A percentile compares a stretch with the other conserved stretches of the same genome.
phyloP scores from a whole-genome alignment of 495 filamentous ascomycete genomes.

The Penicillium macrosclerotiorum region DNA sequence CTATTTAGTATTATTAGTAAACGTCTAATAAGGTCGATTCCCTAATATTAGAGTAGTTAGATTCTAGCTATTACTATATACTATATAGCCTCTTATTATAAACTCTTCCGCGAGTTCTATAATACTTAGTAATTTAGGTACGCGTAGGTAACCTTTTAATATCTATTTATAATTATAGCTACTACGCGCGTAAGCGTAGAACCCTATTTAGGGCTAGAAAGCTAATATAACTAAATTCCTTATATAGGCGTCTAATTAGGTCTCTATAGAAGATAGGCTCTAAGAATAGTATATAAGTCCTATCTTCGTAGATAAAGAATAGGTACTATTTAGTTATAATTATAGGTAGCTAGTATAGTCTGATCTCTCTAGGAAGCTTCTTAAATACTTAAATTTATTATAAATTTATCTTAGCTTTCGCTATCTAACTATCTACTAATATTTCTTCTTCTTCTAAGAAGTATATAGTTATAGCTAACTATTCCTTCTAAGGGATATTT shows the following conservation, averaged over 20 bases:
- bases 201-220: neutral
- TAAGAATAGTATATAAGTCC: neutral
- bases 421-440: neutral
- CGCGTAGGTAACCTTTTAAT: neutral
- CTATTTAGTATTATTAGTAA: neutral
- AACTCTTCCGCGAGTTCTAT: neutral
- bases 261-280: neutral
- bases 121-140: conserved; percentile 3
- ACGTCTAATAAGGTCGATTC: neutral
- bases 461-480: neutral
- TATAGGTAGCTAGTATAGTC: neutral
- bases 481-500: neutral
- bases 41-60: neutral
- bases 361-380: neutral
- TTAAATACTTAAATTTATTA: too few relatives aligned
- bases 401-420: neutral
- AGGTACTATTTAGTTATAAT: neutral
- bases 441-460: neutral
- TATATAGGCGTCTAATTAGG: neutral
- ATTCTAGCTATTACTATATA: conserved; percentile 1
- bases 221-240: neutral
- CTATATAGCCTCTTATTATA: neutral
- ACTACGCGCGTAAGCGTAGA: neutral
- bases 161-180: neutral
- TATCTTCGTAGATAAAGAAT: neutral